Conservation (phyloP, 305 asterid species). For the Euphrasia arctica region DNA sequence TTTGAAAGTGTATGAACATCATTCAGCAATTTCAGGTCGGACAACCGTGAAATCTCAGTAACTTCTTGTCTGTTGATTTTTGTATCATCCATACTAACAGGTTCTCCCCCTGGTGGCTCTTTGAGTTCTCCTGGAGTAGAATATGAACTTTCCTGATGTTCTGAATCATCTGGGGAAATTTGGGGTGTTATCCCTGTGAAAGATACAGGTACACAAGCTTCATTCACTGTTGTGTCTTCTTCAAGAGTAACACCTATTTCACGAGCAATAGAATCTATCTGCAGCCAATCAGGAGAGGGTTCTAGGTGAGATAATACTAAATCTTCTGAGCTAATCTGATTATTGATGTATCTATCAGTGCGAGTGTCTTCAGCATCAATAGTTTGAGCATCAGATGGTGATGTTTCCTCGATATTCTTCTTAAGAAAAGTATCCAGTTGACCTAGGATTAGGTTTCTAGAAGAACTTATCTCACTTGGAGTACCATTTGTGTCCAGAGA, state of each 20-base stretch:
- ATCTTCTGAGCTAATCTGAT: slow-evolving; percentile 32
- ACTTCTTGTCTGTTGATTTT: slow-evolving; percentile 30
- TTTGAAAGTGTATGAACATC: slow-evolving; percentile 29
- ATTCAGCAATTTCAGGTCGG: slow-evolving; percentile 28
- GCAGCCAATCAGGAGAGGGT: slow-evolving; percentile 31
- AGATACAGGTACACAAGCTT: slow-evolving; percentile 28
- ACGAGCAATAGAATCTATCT: slow-evolving; percentile 34
- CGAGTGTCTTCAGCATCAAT: slow-evolving; percentile 30
- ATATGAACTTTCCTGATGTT: slow-evolving; percentile 32
- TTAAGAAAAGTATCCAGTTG: slow-evolving; percentile 33
- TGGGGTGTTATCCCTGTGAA: slow-evolving; percentile 26
- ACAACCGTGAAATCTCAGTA: slow-evolving; percentile 28
- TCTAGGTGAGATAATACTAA: slow-evolving; percentile 22
- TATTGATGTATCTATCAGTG: slow-evolving; percentile 28
- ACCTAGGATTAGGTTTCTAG: slow-evolving; percentile 26
- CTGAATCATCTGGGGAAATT: slow-evolving; percentile 32
- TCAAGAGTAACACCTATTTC: slow-evolving; percentile 28
- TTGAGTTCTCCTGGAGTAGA: slow-evolving; percentile 33
- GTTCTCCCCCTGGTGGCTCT: slow-evolving; percentile 31
- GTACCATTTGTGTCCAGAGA: slow-evolving; percentile 27
- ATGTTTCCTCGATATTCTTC: slow-evolving; percentile 26
- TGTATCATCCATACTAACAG: slow-evolving; percentile 30
- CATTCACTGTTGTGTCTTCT: slow-evolving; percentile 28
- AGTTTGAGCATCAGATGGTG: slow-evolving; percentile 23
- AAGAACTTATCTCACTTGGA: slow-evolving; percentile 21